Conservation (phyloP, 352 stramenopile species). For the Phytophthora constricta region DNA sequence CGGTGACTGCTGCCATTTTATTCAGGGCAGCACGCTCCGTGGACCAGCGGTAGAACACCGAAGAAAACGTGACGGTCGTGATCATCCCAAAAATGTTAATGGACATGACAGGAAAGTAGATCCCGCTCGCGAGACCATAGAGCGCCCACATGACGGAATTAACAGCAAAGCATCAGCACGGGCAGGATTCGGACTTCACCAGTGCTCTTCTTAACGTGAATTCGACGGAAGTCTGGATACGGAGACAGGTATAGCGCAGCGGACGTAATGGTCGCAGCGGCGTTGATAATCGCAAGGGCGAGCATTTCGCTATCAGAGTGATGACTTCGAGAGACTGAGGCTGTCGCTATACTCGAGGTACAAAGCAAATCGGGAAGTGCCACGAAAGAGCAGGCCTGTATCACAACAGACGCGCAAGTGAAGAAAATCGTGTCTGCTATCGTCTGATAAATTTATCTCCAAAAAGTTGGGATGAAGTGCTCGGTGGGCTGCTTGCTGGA, state of each 20-base stretch:
- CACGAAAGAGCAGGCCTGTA: not conserved
- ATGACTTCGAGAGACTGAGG: not conserved
- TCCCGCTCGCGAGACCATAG: conserved; percentile 41
- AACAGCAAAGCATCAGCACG: conserved; percentile 44
- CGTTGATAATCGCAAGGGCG: conserved; percentile 34
- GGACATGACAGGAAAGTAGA: conserved; percentile 48
- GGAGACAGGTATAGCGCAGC: conserved; percentile 33
- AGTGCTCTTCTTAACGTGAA: conserved; percentile 31
- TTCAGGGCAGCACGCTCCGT: conserved; percentile 18
- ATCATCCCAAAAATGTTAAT: conserved; percentile 52
- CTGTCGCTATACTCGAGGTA: not conserved
- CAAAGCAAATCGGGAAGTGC: conserved; percentile 11
- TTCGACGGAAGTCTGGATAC: conserved; percentile 28
- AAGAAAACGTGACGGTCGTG: conserved; percentile 38
- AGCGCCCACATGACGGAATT: conserved; percentile 51
- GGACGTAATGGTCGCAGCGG: conserved; percentile 23
- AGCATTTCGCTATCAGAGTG: conserved; percentile 15
- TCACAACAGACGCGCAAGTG: too few species aligned
- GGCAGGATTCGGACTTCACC: conserved; percentile 49
- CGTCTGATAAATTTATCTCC: too few species aligned
- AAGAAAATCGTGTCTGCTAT: too few species aligned
- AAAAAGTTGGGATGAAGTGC: too few species aligned
- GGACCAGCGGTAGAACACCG: conserved; percentile 33
- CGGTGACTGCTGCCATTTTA: conserved; percentile 18
- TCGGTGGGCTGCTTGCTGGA: too few species aligned